A percentile compares a stretch with the other conserved stretches of the same genome.
Evolutionary conservation across 164 flowering plant genomes (phyloP).

Genomic region (Taxillus chinensis): DNA sequence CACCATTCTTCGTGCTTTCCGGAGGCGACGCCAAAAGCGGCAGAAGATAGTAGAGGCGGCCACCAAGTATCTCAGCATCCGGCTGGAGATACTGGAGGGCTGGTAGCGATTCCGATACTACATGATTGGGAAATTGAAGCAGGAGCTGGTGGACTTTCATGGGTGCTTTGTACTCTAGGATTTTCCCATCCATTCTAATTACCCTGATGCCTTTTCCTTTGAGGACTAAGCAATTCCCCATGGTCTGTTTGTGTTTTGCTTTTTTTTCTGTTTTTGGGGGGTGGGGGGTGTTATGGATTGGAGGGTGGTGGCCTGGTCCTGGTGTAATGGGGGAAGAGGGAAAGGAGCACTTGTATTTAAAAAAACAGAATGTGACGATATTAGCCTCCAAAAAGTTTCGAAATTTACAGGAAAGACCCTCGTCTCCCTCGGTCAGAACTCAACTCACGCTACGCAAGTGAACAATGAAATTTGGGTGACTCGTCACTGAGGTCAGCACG

Average conservation of each 20-base stretch:
- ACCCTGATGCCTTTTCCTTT: slow-evolving; percentile 30
- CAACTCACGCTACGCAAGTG: too few relatives aligned
- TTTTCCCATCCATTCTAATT: slow-evolving; percentile 55
- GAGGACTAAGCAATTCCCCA: slow-evolving; percentile 71
- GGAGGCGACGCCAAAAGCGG: slow-evolving; percentile 24
- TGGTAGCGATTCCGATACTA: slow-evolving; percentile 25
- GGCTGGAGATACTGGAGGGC: slow-evolving; percentile 28
- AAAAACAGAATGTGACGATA: not conserved
- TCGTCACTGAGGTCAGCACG: too few relatives aligned
- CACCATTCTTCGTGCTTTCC: slow-evolving; percentile 1
- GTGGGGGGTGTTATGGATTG: not conserved
- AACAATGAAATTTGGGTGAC: too few relatives aligned
- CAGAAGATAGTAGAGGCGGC: slow-evolving; percentile 44
- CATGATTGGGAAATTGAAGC: slow-evolving; percentile 36
- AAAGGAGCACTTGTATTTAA: not conserved
- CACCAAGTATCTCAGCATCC: slow-evolving; percentile 24
- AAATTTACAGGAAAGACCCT: not conserved
- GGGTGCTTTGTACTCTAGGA: slow-evolving; percentile 45
- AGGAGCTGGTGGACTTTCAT: slow-evolving; percentile 39
- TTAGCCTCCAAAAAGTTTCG: not conserved
- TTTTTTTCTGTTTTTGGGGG: not conserved
- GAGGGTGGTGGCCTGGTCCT: not conserved
- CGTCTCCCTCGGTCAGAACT: too few relatives aligned
- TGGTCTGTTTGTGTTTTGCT: slow-evolving; percentile 8
- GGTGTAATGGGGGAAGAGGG: not conserved